These are phyloP conservation scores for Metschnikowia baotianmanensis DNA, from an alignment of 805 yeast genomes.

Conservation along the genomic window DNA sequence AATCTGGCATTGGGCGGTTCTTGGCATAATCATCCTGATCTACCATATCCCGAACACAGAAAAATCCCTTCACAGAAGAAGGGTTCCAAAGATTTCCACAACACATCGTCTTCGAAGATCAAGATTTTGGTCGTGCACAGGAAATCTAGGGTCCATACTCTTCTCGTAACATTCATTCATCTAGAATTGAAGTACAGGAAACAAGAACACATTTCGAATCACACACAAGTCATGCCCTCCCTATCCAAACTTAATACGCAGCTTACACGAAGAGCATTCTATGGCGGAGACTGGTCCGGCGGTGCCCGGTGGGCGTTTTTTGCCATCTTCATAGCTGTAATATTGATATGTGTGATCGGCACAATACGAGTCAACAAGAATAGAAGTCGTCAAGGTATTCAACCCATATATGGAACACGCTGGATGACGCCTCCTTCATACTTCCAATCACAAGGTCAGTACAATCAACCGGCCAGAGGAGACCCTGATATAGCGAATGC, in stretches of 20 bases:
- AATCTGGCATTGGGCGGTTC: too few relatives aligned
- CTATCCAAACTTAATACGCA: background rate
- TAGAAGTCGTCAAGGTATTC: conserved; percentile 47
- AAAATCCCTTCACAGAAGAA: too few relatives aligned
- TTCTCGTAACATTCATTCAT: too few relatives aligned
- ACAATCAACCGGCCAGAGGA: conserved; percentile 41
- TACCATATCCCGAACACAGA: too few relatives aligned
- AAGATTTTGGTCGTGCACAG: too few relatives aligned
- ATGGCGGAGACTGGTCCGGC: conserved; percentile 18
- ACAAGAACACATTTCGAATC: background rate
- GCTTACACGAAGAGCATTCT: conserved; percentile 4
- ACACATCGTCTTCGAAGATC: too few relatives aligned
- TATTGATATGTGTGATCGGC: conserved; percentile 46
- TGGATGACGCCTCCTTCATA: conserved; percentile 89
- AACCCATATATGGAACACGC: conserved; percentile 71
- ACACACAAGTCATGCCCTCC: conserved; percentile 9
- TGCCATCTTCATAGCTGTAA: conserved; percentile 53
- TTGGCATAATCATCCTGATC: too few relatives aligned
- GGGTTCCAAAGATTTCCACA: too few relatives aligned
- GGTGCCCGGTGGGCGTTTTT: conserved; percentile 65
- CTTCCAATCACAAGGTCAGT: conserved; percentile 59
- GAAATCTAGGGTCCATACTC: too few relatives aligned
- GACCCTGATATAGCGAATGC: conserved; percentile 41
- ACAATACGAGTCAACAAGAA: conserved; percentile 55
- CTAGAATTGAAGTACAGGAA: too few relatives aligned